A percentile compares a stretch with the other conserved stretches of the same genome.
Conservation (phyloP, 2,329 filamentous ascomycete species). For the Ceratocystis alfenasii region DNA sequence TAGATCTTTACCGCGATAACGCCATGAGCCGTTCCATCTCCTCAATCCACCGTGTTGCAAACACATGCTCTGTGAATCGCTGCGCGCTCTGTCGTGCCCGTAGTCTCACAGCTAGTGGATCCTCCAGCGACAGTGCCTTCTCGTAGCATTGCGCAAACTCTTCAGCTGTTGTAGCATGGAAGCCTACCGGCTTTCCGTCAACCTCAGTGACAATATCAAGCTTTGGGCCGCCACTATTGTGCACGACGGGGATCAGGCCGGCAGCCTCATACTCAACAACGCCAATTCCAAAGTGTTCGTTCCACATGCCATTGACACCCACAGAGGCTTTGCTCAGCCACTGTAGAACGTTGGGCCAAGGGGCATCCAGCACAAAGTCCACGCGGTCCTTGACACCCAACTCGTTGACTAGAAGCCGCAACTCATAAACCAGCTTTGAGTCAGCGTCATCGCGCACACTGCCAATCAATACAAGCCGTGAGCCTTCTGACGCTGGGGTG, state of each 20-base stretch:
- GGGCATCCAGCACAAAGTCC: slow-evolving; percentile 78
- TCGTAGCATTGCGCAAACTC: slow-evolving; percentile 76
- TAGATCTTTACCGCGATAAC: slow-evolving; percentile 27
- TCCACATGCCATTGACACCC: slow-evolving; percentile 98
- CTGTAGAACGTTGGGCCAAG: slow-evolving; percentile 74
- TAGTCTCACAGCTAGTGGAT: slow-evolving; percentile 61
- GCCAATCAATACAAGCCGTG: slow-evolving; percentile 73
- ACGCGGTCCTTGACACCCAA: slow-evolving; percentile 73
- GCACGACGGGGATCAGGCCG: slow-evolving; percentile 82
- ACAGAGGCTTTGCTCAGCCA: slow-evolving; percentile 67
- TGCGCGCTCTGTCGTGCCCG: slow-evolving; percentile 67
- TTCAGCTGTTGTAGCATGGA: slow-evolving; percentile 64
- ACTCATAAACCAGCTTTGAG: slow-evolving; percentile 71
- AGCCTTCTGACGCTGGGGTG: slow-evolving; percentile 38
- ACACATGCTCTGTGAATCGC: slow-evolving; percentile 80
- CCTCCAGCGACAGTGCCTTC: slow-evolving; percentile 58
- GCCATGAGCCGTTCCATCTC: slow-evolving; percentile 62
- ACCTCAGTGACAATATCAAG: slow-evolving; percentile 79
- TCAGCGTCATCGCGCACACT: slow-evolving; percentile 80
- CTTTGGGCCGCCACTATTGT: slow-evolving; percentile 86
- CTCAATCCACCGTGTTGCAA: slow-evolving; percentile 63
- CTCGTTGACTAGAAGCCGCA: slow-evolving; percentile 76
- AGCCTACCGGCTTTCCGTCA: slow-evolving; percentile 68
- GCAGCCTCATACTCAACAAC: slow-evolving; percentile 97
- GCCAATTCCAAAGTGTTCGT: slow-evolving; percentile 97